Conservation (phyloP, 306 rosid species). For the Erythrophleum fordii region DNA sequence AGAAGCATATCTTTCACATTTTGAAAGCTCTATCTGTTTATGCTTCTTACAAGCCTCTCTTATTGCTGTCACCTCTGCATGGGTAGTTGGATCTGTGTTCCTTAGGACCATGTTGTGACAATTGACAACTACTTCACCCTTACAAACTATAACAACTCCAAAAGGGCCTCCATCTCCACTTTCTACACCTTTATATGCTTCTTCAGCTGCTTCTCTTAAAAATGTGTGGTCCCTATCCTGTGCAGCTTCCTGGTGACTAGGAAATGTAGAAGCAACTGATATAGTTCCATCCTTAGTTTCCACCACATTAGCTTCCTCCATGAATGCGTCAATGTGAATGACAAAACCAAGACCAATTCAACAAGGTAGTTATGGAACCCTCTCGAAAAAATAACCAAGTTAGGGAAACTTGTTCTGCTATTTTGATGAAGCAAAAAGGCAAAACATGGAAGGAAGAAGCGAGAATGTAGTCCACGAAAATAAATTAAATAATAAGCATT, state of each 20-base stretch:
- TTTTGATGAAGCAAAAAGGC: background rate
- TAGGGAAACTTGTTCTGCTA: background rate
- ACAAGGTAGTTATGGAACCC: background rate
- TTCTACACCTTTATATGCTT: conserved; percentile 90
- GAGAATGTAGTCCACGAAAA: conserved; percentile 7
- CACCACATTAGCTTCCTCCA: conserved; percentile 59
- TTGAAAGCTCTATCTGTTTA: conserved; percentile 79
- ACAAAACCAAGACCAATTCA: background rate
- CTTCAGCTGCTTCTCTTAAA: conserved; percentile 82
- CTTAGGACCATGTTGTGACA: conserved; percentile 85
- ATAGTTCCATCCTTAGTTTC: conserved; percentile 73
- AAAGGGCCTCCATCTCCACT: conserved; percentile 93
- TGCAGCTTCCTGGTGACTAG: conserved; percentile 78
- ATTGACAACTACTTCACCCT: conserved; percentile 77
- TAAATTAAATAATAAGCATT: background rate
- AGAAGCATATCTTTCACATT: conserved; percentile 91
- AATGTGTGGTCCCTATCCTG: conserved; percentile 83
- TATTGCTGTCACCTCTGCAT: conserved; percentile 93
- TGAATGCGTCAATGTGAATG: conserved; percentile 23
- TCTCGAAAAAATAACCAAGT: background rate
- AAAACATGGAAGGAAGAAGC: conserved; percentile 14
- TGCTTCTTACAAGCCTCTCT: conserved; percentile 97
- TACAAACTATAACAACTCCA: conserved; percentile 79
- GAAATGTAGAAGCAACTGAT: conserved; percentile 86
- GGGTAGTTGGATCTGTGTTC: conserved; percentile 90